A percentile compares a stretch with the other conserved stretches of the same genome.
Evolutionary conservation across 257 asterid species (phyloP).

Genomic region (Plantago elongata): DNA sequence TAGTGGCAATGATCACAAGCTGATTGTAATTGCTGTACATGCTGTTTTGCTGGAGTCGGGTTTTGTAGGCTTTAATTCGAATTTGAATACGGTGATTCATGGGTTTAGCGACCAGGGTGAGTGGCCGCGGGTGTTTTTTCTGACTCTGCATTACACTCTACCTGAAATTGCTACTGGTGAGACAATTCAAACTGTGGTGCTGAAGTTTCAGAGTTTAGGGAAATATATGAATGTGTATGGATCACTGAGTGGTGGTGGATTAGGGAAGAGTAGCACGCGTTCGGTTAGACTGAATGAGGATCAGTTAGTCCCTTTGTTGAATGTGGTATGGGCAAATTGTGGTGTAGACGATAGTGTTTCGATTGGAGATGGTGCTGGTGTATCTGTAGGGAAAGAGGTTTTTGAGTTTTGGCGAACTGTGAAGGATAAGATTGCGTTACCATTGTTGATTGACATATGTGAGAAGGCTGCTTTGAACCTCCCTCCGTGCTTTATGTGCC

Average conservation of each 20-base stretch:
- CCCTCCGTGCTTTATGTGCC: slow-evolving; percentile 76
- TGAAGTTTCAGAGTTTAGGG: slow-evolving; percentile 69
- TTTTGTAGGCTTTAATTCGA: slow-evolving; percentile 53
- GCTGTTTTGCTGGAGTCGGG: slow-evolving; percentile 82
- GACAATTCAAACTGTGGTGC: slow-evolving; percentile 25
- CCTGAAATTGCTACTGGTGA: slow-evolving; percentile 30
- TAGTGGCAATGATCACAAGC: slow-evolving; percentile 44
- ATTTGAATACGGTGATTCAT: slow-evolving; percentile 22
- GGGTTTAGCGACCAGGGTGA: slow-evolving; percentile 31
- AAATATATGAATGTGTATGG: slow-evolving; percentile 58
- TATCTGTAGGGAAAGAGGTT: slow-evolving; percentile 58
- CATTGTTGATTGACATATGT: slow-evolving; percentile 75
- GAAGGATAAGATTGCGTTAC: slow-evolving; percentile 73
- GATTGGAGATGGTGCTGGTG: slow-evolving; percentile 22
- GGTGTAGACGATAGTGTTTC: slow-evolving; percentile 36
- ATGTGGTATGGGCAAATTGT: slow-evolving; percentile 80
- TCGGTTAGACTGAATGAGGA: slow-evolving; percentile 51
- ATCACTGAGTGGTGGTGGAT: slow-evolving; percentile 30
- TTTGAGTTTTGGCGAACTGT: slow-evolving; percentile 66
- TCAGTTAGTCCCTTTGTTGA: slow-evolving; percentile 54
- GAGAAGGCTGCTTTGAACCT: slow-evolving; percentile 59
- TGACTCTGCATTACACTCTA: slow-evolving; percentile 57
- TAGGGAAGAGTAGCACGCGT: slow-evolving; percentile 21
- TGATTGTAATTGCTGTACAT: slow-evolving; percentile 64
- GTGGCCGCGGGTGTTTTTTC: slow-evolving; percentile 37